A percentile compares a stretch with the other conserved stretches of the same genome.
phyloP scores from a whole-genome alignment of 2,329 filamentous ascomycete species.

The Colletotrichum sp. region DNA sequence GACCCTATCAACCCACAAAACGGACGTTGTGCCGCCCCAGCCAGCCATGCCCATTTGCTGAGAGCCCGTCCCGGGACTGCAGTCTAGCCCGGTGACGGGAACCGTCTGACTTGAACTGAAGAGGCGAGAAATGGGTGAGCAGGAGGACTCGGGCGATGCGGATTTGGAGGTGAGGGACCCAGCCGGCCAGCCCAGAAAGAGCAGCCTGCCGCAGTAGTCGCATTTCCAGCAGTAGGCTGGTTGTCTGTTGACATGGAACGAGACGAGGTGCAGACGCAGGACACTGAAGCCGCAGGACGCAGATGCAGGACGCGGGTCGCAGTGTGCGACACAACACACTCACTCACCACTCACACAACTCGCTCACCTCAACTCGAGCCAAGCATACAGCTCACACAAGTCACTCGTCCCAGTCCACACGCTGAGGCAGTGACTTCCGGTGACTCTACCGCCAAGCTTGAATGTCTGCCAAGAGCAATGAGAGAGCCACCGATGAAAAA shows the following conservation, averaged over 20 bases:
- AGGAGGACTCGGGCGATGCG: background rate
- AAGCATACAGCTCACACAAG: background rate
- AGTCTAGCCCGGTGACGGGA: background rate
- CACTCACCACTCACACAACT: background rate
- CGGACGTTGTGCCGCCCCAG: background rate
- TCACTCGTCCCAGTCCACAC: background rate
- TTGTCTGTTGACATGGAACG: background rate
- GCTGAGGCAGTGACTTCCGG: background rate
- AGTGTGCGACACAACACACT: background rate
- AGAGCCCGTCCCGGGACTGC: background rate
- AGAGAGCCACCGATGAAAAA: slow-evolving; percentile 6
- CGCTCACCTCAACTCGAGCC: background rate
- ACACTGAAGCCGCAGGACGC: background rate
- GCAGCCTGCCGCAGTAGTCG: background rate
- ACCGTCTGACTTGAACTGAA: background rate
- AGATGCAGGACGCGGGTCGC: background rate
- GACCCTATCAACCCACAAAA: background rate
- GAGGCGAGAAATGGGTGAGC: background rate
- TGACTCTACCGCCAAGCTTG: slow-evolving; percentile 8
- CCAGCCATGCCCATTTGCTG: background rate
- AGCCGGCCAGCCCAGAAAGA: background rate
- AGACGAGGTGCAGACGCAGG: background rate
- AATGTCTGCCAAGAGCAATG: background rate
- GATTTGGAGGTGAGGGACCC: background rate
- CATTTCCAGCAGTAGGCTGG: background rate